Percentiles rank a stretch among this genome's conserved stretches.
phyloP scores from a whole-genome alignment of 1,139 yeast species.

The Pichia sp. region DNA sequence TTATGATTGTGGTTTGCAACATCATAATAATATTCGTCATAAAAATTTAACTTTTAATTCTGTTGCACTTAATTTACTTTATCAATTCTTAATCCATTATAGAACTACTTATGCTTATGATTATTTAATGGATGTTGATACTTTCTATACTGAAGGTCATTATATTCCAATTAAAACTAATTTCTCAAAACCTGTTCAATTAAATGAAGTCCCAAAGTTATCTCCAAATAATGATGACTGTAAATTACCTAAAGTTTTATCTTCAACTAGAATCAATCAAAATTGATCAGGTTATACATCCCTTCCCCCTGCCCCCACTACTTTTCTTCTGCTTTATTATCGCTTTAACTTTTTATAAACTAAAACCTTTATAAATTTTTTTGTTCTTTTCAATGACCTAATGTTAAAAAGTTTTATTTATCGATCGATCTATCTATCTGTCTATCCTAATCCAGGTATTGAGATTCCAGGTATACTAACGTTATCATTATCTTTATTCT shows the following conservation, averaged over 20 bases:
- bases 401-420: background rate
- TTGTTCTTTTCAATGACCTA: background rate
- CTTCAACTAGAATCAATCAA: constrained; percentile 12
- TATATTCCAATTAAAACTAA: constrained; percentile 23
- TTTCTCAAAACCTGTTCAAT: constrained; percentile 13
- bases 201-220: background rate
- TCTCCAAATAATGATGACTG: background rate
- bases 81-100: constrained; percentile 24
- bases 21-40: constrained; percentile 18
- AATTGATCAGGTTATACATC: too few relatives aligned
- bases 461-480: constrained; percentile 16
- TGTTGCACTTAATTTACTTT: constrained; percentile 21
- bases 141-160: constrained; percentile 24
- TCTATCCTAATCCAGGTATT: constrained; percentile 22
- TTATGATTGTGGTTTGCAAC: constrained; percentile 27
- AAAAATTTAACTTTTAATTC: constrained; percentile 19
- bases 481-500: background rate
- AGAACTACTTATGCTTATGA: constrained; percentile 21
- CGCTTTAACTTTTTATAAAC: background rate
- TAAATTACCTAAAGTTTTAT: constrained; percentile 15
- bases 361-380: background rate
- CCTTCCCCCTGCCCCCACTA: too few relatives aligned
- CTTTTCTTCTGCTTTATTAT: background rate
- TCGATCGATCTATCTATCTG: background rate
- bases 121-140: constrained; percentile 22